Evolutionary conservation across 805 yeast genomes (phyloP).

Genomic region (Candida qinlingensis): DNA sequence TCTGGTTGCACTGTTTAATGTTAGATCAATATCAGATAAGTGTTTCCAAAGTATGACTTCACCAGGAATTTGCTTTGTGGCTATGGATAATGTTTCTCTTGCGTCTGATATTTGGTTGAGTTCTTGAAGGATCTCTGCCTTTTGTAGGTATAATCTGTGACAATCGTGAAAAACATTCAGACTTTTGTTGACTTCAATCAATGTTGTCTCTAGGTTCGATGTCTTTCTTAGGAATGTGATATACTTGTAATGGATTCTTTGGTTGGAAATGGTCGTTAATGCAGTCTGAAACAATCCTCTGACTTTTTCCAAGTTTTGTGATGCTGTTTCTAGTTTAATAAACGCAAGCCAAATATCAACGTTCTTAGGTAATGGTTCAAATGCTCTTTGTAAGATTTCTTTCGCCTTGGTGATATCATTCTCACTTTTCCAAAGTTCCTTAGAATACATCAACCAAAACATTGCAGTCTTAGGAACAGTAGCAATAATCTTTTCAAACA

Average conservation of each 20-base stretch:
- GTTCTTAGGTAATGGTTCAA: constrained; percentile 35
- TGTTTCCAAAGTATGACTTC: constrained; percentile 49
- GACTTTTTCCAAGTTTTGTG: constrained; percentile 33
- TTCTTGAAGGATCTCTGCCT: constrained; percentile 47
- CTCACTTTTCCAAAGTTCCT: constrained; percentile 53
- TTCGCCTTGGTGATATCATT: constrained; percentile 47
- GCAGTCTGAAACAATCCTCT: constrained; percentile 36
- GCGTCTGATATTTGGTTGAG: constrained; percentile 34
- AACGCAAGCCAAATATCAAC: constrained; percentile 68
- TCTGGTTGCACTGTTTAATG: constrained; percentile 38
- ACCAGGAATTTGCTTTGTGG: constrained; percentile 42
- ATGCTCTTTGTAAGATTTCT: constrained; percentile 44
- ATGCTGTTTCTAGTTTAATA: constrained; percentile 54
- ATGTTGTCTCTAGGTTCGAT: constrained; percentile 31
- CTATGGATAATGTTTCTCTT: constrained; percentile 41
- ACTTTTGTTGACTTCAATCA: constrained; percentile 40
- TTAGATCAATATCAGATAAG: constrained; percentile 39
- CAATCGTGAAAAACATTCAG: constrained; percentile 42
- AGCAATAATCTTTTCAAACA: constrained; percentile 49
- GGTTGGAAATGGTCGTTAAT: constrained; percentile 28
- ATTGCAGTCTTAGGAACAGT: constrained; percentile 44
- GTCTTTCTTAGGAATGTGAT: constrained; percentile 45
- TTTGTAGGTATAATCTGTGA: constrained; percentile 54
- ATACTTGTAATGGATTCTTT: constrained; percentile 58
- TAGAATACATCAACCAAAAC: constrained; percentile 66